Evolutionary conservation across 2,329 filamentous ascomycete species (phyloP).

Genomic region (Colletotrichum sp.): DNA sequence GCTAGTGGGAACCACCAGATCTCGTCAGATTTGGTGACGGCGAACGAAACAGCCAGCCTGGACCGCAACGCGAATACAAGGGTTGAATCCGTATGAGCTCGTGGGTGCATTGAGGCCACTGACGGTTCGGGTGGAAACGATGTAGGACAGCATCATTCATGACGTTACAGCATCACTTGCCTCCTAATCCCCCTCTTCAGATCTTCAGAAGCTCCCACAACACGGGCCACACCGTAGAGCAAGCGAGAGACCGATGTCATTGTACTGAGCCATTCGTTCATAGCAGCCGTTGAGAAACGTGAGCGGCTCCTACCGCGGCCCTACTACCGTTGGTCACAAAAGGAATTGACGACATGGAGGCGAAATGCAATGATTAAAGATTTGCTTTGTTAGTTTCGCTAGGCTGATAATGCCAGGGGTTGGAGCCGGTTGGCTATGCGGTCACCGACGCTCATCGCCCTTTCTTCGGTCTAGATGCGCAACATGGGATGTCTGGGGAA

Average conservation of each 20-base stretch:
- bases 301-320: background rate
- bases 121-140: background rate
- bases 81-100: background rate
- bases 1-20: background rate
- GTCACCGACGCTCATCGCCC: background rate
- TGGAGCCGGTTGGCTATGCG: conserved; percentile 2
- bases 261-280: background rate
- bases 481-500: background rate
- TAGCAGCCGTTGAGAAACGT: background rate
- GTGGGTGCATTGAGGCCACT: background rate
- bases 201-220: background rate
- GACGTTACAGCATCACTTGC: background rate
- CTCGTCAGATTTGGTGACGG: background rate
- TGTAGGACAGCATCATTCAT: conserved; percentile 6
- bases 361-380: background rate
- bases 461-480: background rate
- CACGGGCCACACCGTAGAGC: background rate
- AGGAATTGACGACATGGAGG: background rate
- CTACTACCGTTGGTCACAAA: background rate
- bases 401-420: background rate
- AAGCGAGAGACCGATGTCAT: conserved; percentile 7
- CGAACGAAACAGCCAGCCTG: background rate
- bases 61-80: background rate
- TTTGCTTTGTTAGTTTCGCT: background rate
- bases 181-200: background rate